A percentile compares a stretch with the other conserved stretches of the same genome.
Evolutionary conservation across 441 rosid species (phyloP).

Genomic region (Geranium incanum): DNA sequence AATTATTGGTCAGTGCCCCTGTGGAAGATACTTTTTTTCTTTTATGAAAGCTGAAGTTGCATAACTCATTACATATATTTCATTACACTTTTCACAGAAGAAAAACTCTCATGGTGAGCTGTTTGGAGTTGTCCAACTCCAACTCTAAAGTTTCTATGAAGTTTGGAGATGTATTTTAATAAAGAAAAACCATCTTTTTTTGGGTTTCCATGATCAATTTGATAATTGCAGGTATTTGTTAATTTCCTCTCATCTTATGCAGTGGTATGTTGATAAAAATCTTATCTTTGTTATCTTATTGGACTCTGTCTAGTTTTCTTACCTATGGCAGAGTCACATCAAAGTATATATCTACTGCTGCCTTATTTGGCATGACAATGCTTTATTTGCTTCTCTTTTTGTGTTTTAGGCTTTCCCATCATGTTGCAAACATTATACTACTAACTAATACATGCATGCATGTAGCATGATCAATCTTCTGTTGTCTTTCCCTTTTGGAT

Average conservation of each 20-base stretch:
- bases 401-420: no score
- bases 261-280: neutral
- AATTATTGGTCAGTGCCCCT: neutral
- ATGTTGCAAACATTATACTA: no score
- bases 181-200: neutral
- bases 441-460: neutral
- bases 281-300: neutral
- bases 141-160: conserved; percentile 1
- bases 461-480: neutral
- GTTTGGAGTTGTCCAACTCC: conserved; percentile 23
- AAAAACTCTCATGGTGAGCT: conserved; percentile 12
- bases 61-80: neutral
- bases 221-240: neutral
- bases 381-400: conserved; percentile 20
- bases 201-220: neutral
- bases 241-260: neutral
- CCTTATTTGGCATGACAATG: conserved; percentile 22
- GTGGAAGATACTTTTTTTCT: neutral
- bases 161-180: neutral
- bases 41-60: neutral
- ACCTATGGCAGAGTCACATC: neutral
- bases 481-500: neutral
- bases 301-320: neutral
- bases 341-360: conserved; percentile 10
- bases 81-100: neutral